These are phyloP conservation scores for Leucosporidium creatinivorum DNA, from an alignment of 768 basidiomycete species.

Conservation along the genomic window DNA sequence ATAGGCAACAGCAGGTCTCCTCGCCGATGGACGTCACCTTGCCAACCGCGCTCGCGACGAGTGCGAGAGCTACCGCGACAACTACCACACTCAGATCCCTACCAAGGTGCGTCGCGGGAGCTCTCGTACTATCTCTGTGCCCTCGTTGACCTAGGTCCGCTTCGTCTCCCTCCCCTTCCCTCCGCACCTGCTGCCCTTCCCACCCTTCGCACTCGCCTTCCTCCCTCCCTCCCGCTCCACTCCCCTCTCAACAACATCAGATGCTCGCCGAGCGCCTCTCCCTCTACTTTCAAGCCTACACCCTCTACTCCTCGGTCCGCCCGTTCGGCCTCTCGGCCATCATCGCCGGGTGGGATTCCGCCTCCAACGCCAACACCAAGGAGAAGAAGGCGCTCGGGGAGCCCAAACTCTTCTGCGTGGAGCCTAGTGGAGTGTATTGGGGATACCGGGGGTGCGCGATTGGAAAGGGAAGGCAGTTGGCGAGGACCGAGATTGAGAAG, in stretches of 20 bases:
- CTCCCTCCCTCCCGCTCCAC: neutral
- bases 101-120: slow-evolving; percentile 56
- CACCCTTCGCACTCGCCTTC: neutral
- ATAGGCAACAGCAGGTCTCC: slow-evolving; percentile 84
- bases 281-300: slow-evolving; percentile 89
- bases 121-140: neutral
- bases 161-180: neutral
- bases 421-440: slow-evolving; percentile 88
- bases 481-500: slow-evolving; percentile 97
- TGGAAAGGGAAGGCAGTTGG: slow-evolving; percentile 94
- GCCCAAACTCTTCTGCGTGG: slow-evolving; percentile 78
- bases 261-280: slow-evolving; percentile 68
- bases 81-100: slow-evolving; percentile 64
- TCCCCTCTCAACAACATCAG: slow-evolving; percentile 43
- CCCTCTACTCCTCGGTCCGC: slow-evolving; percentile 93
- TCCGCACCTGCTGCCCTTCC: neutral
- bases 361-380: slow-evolving; percentile 14
- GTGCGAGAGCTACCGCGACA: slow-evolving; percentile 62
- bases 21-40: slow-evolving; percentile 86
- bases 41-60: slow-evolving; percentile 79
- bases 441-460: slow-evolving; percentile 95
- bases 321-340: slow-evolving; percentile 95
- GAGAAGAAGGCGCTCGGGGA: slow-evolving; percentile 57
- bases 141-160: neutral
- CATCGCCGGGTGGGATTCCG: slow-evolving; percentile 54